phyloP scores from a whole-genome alignment of 2,329 filamentous ascomycete species.

The Sclerotinia glacialis region DNA sequence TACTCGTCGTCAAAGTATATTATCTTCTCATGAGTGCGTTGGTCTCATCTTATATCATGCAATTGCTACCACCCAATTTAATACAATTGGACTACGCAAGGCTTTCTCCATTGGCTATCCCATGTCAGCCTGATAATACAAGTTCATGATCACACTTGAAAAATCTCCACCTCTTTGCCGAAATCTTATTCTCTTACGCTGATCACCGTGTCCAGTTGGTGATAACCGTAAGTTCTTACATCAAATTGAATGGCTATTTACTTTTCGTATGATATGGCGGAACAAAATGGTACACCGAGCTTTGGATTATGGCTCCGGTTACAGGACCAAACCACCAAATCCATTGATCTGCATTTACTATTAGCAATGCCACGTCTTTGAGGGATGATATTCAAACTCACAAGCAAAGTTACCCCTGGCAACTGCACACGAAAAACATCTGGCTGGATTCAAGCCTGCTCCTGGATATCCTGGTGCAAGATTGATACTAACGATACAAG shows the following conservation, averaged over 20 bases:
- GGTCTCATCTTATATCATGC: neutral
- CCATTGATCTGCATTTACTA: conserved; percentile 39
- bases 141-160: neutral
- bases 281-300: conserved; percentile 36
- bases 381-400: conserved; percentile 5
- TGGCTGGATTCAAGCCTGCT: conserved; percentile 43
- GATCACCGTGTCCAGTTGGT: neutral
- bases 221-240: neutral
- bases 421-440: conserved; percentile 46
- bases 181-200: neutral
- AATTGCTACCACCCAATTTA: neutral
- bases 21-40: too few species aligned
- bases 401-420: conserved; percentile 35
- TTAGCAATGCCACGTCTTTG: neutral
- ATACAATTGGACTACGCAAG: neutral
- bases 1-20: neutral
- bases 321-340: conserved; percentile 43
- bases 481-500: conserved; percentile 43
- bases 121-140: neutral
- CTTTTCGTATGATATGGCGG: conserved; percentile 35
- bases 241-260: neutral
- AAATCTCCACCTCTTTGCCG: neutral
- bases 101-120: neutral
- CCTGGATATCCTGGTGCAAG: conserved; percentile 42
- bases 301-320: conserved; percentile 36